Percentiles rank a stretch among this genome's conserved stretches.
Conservation (phyloP, 495 filamentous ascomycete genomes). For the Hypoxylon trugodes region DNA sequence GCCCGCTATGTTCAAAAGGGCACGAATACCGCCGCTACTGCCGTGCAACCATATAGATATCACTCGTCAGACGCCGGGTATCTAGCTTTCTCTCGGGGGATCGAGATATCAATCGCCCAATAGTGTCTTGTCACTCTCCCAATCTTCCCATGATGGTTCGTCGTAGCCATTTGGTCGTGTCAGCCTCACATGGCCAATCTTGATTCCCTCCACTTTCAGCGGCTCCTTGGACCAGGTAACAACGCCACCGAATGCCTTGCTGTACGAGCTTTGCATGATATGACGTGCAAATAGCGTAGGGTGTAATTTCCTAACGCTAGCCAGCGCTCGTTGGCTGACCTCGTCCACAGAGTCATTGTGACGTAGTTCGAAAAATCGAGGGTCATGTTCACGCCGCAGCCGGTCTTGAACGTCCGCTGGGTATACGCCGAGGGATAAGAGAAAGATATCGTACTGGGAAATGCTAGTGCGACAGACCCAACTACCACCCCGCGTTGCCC, state of each 20-base stretch:
- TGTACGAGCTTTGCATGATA: conserved; percentile 57
- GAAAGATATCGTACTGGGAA: conserved; percentile 63
- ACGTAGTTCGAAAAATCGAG: conserved; percentile 61
- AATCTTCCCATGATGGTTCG: conserved; percentile 58
- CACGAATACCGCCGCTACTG: conserved; percentile 36
- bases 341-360: conserved; percentile 78
- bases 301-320: conserved; percentile 63
- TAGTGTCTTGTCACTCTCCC: conserved; percentile 55
- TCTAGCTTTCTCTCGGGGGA: neutral
- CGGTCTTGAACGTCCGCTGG: conserved; percentile 62
- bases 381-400: conserved; percentile 61
- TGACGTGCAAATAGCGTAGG: conserved; percentile 60
- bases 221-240: conserved; percentile 62
- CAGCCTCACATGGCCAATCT: conserved; percentile 61
- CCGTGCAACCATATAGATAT: conserved; percentile 27
- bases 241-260: conserved; percentile 56
- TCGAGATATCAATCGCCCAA: conserved; percentile 36
- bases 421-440: conserved; percentile 70
- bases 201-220: conserved; percentile 58
- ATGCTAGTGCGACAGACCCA: conserved; percentile 68
- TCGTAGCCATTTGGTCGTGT: conserved; percentile 68
- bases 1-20: conserved; percentile 29
- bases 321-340: conserved; percentile 70
- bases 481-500: conserved; percentile 68
- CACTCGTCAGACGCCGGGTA: conserved; percentile 14